A percentile compares a stretch with the other conserved stretches of the same genome.
phyloP scores from a whole-genome alignment of 164 flowering plant species.

The Sextonia rubra region DNA sequence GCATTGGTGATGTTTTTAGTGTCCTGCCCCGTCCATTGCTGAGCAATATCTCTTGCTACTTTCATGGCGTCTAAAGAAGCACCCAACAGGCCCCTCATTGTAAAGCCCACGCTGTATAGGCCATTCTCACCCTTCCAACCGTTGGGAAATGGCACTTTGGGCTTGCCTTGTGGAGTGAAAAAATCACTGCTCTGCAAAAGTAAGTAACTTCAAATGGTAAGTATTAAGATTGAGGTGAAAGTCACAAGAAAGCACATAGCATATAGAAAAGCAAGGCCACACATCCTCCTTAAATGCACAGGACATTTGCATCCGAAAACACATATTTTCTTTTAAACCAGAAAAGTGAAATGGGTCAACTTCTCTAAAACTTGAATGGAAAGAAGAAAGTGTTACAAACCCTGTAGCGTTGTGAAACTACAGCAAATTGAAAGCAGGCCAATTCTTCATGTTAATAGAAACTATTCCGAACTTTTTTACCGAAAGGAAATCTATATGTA shows the following conservation, averaged over 20 bases:
- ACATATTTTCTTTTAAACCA: not conserved
- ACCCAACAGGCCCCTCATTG: conserved; percentile 75
- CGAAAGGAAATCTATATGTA: too few species aligned
- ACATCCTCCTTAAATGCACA: not conserved
- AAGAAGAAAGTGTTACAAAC: too few species aligned
- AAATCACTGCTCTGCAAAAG: conserved; percentile 54
- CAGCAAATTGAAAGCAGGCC: too few species aligned
- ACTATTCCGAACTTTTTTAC: not conserved
- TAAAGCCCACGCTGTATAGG: conserved; percentile 79
- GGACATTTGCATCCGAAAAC: not conserved
- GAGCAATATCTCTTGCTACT: conserved; percentile 56
- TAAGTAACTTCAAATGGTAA: not conserved
- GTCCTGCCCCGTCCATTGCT: conserved; percentile 44
- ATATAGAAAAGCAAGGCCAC: not conserved
- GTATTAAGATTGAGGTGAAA: not conserved
- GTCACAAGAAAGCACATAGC: not conserved
- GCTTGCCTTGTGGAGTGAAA: conserved; percentile 83
- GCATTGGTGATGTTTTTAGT: conserved; percentile 5
- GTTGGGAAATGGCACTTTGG: conserved; percentile 68
- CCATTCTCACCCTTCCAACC: conserved; percentile 84
- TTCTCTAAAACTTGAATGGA: too few species aligned
- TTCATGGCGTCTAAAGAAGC: conserved; percentile 69
- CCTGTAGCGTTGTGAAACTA: too few species aligned
- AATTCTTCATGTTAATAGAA: too few species aligned
- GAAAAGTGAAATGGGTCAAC: too few species aligned